These are phyloP conservation scores for Xylaria hypoxylon DNA, from an alignment of 2,329 filamentous ascomycete genomes.

Conservation along the genomic window DNA sequence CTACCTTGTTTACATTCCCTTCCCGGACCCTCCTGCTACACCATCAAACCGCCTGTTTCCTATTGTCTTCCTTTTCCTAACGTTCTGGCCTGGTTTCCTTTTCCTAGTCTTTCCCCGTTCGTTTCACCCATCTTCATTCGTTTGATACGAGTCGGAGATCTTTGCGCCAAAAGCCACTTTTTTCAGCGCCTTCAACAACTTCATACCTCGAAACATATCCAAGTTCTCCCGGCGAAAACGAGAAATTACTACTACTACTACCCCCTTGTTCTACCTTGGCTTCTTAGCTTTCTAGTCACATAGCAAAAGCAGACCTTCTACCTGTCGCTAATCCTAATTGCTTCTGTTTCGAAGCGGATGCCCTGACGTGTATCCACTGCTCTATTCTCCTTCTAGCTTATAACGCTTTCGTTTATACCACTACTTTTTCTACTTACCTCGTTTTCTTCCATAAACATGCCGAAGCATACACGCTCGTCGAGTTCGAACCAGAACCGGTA, in stretches of 20 bases:
- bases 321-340: slow-evolving; percentile 48
- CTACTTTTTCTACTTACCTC: neutral
- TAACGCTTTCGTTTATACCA: slow-evolving; percentile 38
- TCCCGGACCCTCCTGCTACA: slow-evolving; percentile 51
- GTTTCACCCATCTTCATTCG: slow-evolving; percentile 53
- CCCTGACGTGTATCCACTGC: slow-evolving; percentile 33
- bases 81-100: slow-evolving; percentile 44
- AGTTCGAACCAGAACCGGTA: slow-evolving; percentile 54
- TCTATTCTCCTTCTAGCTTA: slow-evolving; percentile 37
- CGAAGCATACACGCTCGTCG: slow-evolving; percentile 58
- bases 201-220: slow-evolving; percentile 28
- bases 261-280: slow-evolving; percentile 18
- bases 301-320: slow-evolving; percentile 36
- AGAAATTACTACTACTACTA: slow-evolving; percentile 11
- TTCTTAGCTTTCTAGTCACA: slow-evolving; percentile 15
- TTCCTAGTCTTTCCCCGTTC: slow-evolving; percentile 47
- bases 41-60: slow-evolving; percentile 48
- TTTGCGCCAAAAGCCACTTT: slow-evolving; percentile 29
- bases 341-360: slow-evolving; percentile 38
- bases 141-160: slow-evolving; percentile 56
- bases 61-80: slow-evolving; percentile 49
- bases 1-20: slow-evolving; percentile 47
- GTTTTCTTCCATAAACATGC: slow-evolving; percentile 54
- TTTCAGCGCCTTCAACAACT: slow-evolving; percentile 22
- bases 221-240: slow-evolving; percentile 32